These are phyloP conservation scores for Vickermania ingenoplastis DNA, from an alignment of 208 protist genomes.

Conservation along the genomic window DNA sequence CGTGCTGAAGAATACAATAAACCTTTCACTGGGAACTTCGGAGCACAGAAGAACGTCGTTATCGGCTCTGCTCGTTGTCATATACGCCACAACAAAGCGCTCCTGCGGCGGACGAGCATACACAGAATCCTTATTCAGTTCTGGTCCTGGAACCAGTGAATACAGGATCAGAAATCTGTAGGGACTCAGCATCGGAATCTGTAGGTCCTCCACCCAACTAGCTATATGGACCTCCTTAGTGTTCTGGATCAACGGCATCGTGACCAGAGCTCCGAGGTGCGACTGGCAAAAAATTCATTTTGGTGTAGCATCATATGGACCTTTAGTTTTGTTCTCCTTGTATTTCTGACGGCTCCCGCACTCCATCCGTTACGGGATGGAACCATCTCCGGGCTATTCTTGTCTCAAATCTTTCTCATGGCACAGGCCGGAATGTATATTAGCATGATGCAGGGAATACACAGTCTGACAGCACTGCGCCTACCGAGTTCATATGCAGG, in stretches of 20 bases:
- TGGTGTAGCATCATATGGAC: neutral
- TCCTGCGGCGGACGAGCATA: no score
- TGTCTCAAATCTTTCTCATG: neutral
- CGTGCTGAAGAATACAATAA: no score
- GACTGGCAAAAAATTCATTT: constrained; percentile 12
- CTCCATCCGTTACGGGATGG: neutral
- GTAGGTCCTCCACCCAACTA: no score
- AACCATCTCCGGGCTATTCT: neutral
- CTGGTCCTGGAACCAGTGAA: no score
- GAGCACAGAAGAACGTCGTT: no score
- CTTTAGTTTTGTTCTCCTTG: constrained; percentile 1
- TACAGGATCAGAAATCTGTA: no score
- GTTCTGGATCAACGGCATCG: constrained; percentile 27
- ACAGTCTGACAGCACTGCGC: neutral
- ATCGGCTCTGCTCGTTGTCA: no score
- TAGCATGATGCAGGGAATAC: neutral
- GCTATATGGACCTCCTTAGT: constrained; percentile 44
- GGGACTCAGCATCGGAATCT: no score
- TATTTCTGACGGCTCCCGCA: constrained; percentile 6
- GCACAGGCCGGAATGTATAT: neutral
- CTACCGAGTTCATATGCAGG: neutral
- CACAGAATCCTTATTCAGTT: no score
- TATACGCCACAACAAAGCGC: no score
- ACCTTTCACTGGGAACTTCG: no score
- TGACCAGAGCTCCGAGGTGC: constrained; percentile 25